phyloP scores from a whole-genome alignment of 345 rosid species.

The Syzygium aromaticum region DNA sequence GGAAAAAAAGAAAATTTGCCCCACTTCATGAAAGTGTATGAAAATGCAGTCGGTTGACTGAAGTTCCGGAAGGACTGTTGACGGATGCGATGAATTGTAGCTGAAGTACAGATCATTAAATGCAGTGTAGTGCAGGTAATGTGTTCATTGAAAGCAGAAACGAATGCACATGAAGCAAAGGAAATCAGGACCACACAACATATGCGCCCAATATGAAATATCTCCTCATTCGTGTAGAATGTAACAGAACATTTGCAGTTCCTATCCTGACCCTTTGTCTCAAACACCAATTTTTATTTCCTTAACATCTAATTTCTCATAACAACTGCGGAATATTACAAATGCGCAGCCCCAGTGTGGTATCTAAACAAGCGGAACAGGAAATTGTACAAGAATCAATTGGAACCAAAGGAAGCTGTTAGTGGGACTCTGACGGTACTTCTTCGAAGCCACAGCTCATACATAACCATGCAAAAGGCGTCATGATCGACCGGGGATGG shows the following conservation, averaged over 20 bases:
- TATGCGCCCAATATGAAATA: background rate
- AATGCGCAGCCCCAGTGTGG: background rate
- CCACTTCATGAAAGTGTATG: background rate
- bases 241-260: background rate
- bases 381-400: background rate
- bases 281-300: background rate
- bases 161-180: background rate
- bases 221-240: background rate
- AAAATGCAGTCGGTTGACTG: background rate
- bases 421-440: slow-evolving; percentile 16
- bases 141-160: background rate
- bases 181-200: background rate
- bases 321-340: background rate
- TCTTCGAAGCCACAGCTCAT: slow-evolving; percentile 46
- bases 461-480: slow-evolving; percentile 46
- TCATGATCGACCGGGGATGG: slow-evolving; percentile 29
- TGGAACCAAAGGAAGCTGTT: background rate
- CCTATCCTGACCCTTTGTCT: background rate
- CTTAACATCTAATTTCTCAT: background rate
- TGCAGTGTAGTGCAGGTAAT: background rate
- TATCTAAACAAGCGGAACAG: background rate
- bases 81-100: background rate
- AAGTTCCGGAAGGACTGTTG: background rate
- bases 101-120: background rate
- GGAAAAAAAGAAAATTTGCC: background rate